Evolutionary conservation across 176 grass and related monocot species (phyloP).

Genomic region (Triticum aestivum): DNA sequence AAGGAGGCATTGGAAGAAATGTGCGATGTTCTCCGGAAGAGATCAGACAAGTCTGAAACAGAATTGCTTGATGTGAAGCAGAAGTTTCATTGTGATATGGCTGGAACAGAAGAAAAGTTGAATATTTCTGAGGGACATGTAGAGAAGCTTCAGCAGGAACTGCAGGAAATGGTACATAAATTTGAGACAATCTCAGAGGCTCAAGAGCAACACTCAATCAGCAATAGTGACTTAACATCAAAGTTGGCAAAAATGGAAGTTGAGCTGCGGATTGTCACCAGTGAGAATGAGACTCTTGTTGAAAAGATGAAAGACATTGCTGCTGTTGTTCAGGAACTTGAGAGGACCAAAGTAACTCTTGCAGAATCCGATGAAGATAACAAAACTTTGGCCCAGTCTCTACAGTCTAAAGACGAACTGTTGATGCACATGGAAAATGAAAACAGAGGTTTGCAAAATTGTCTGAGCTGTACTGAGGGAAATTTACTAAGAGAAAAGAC

Average conservation of each 20-base stretch:
- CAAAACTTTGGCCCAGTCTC: conserved; percentile 44
- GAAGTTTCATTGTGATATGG: conserved; percentile 55
- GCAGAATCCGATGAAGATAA: conserved; percentile 50
- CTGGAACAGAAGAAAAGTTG: conserved; percentile 56
- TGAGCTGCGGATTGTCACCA: conserved; percentile 44
- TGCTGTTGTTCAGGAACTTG: conserved; percentile 54
- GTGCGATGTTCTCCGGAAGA: conserved; percentile 47
- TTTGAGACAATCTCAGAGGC: conserved; percentile 55
- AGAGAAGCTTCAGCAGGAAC: conserved; percentile 64
- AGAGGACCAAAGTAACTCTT: conserved; percentile 59
- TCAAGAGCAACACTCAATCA: conserved; percentile 59
- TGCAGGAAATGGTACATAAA: conserved; percentile 68
- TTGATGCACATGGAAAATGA: conserved; percentile 78
- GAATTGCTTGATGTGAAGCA: conserved; percentile 50
- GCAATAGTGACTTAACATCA: conserved; percentile 64
- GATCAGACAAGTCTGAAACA: conserved; percentile 38
- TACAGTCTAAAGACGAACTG: conserved; percentile 59
- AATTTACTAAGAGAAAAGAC: conserved; percentile 59
- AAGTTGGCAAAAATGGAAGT: conserved; percentile 71
- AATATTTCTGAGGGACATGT: conserved; percentile 53
- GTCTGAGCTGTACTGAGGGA: conserved; percentile 24
- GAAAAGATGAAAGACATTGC: conserved; percentile 44
- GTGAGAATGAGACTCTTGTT: conserved; percentile 51
- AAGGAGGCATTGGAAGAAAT: conserved; percentile 47
- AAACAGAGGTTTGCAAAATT: conserved; percentile 49